A percentile compares a stretch with the other conserved stretches of the same genome.
Conservation (phyloP, 2,329 filamentous ascomycete genomes). For the Ophiostoma pallidulum region DNA sequence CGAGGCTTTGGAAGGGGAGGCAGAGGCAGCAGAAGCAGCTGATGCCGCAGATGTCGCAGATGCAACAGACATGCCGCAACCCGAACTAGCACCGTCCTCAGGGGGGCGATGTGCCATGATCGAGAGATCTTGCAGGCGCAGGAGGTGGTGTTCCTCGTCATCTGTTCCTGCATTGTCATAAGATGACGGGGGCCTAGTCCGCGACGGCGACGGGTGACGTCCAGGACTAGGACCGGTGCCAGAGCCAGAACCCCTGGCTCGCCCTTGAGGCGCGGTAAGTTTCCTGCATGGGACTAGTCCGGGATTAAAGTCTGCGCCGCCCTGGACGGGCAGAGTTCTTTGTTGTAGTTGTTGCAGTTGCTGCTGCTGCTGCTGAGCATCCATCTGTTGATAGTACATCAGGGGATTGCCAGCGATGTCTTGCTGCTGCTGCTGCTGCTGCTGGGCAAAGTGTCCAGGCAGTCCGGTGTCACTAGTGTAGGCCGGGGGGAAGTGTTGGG, state of each 20-base stretch:
- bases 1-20: too few species aligned
- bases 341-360: conserved; percentile 3
- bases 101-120: conserved; percentile 17
- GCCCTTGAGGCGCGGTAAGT: background rate
- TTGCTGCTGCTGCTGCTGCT: background rate
- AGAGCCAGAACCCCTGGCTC: background rate
- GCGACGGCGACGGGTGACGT: background rate
- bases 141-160: conserved; percentile 23
- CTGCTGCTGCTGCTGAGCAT: background rate
- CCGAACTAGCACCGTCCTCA: background rate
- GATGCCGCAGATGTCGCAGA: too few species aligned
- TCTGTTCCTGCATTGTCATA: too few species aligned
- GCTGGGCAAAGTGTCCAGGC: background rate
- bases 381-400: background rate
- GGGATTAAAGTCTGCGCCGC: background rate
- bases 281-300: background rate
- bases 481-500: too few species aligned
- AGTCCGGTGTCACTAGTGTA: too few species aligned
- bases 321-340: conserved; percentile 5
- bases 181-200: too few species aligned
- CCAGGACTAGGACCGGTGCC: background rate
- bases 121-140: conserved; percentile 25
- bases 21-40: too few species aligned
- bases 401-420: background rate
- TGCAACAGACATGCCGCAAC: too few species aligned